These are phyloP conservation scores for Phaeosphaeriaceae sp. DNA, from an alignment of 2,329 filamentous ascomycete species.

Conservation along the genomic window DNA sequence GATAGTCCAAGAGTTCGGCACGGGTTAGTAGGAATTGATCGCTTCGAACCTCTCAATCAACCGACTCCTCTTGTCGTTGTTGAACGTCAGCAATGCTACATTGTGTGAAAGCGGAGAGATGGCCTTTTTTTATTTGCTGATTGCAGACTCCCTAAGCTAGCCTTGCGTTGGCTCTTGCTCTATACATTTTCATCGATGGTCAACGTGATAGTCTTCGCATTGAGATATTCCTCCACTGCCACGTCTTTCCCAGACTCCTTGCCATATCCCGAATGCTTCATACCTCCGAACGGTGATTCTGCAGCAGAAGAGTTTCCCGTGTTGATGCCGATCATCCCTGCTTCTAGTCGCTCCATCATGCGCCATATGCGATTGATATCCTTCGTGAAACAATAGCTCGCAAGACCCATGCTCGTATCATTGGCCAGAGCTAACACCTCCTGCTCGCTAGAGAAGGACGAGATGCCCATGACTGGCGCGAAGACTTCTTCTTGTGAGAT, in stretches of 20 bases:
- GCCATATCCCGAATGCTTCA: slow-evolving; percentile 83
- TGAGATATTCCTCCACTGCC: not conserved
- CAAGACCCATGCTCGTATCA: slow-evolving; percentile 53
- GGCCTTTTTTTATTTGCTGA: too few relatives aligned
- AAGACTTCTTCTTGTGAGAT: slow-evolving; percentile 52
- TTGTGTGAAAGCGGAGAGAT: too few relatives aligned
- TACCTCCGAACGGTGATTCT: slow-evolving; percentile 70
- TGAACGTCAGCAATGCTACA: too few relatives aligned
- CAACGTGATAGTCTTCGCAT: not conserved
- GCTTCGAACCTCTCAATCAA: not conserved
- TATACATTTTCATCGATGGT: not conserved
- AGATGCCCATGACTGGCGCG: slow-evolving; percentile 54
- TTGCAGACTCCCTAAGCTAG: too few relatives aligned
- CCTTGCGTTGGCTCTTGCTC: too few relatives aligned
- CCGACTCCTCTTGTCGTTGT: too few relatives aligned
- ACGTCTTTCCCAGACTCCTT: slow-evolving; percentile 58
- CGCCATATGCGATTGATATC: slow-evolving; percentile 9
- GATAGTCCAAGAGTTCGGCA: not conserved
- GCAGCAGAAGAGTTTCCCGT: slow-evolving; percentile 30
- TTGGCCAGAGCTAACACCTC: slow-evolving; percentile 54
- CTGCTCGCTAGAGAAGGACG: slow-evolving; percentile 50
- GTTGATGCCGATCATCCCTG: slow-evolving; percentile 34
- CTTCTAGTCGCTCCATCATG: slow-evolving; percentile 14
- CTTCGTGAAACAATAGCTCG: slow-evolving; percentile 9
- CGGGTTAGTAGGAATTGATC: not conserved